phyloP scores from a whole-genome alignment of 1,139 yeast genomes.

The Geotrichum candidum region DNA sequence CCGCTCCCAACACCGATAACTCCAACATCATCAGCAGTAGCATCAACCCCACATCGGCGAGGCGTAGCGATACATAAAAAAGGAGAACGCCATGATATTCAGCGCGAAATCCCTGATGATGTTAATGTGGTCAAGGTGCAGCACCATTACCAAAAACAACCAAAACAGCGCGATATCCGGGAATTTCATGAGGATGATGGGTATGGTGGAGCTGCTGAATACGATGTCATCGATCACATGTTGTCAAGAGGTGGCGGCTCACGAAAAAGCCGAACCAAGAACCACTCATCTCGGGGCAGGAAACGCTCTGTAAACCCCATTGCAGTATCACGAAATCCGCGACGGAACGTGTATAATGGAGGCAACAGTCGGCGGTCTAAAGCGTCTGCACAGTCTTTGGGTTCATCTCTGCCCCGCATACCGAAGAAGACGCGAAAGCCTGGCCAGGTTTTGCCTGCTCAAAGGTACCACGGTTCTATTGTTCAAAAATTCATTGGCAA shows the following conservation, averaged over 20 bases:
- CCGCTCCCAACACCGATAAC: background rate
- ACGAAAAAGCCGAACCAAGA: background rate
- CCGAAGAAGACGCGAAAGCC: background rate
- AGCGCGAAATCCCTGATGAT: background rate
- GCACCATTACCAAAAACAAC: background rate
- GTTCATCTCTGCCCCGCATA: background rate
- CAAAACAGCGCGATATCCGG: slow-evolving; percentile 5
- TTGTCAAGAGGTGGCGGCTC: slow-evolving; percentile 1
- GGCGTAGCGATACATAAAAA: slow-evolving; percentile 7
- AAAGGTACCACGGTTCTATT: slow-evolving; percentile 7
- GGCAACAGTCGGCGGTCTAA: background rate
- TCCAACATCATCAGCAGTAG: background rate
- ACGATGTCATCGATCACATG: slow-evolving; percentile 13
- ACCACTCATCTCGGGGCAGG: background rate
- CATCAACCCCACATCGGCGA: background rate
- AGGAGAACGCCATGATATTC: background rate
- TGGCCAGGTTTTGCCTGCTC: background rate
- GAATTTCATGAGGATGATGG: slow-evolving; percentile 5
- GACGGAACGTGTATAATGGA: background rate
- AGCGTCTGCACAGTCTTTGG: background rate
- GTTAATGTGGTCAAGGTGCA: background rate
- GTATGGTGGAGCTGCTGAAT: slow-evolving; percentile 9
- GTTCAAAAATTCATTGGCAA: slow-evolving; percentile 5
- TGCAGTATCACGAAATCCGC: slow-evolving; percentile 6
- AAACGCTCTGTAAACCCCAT: background rate